phyloP scores from a whole-genome alignment of 768 basidiomycete species.

The Dictyophora rubrovolvata region DNA sequence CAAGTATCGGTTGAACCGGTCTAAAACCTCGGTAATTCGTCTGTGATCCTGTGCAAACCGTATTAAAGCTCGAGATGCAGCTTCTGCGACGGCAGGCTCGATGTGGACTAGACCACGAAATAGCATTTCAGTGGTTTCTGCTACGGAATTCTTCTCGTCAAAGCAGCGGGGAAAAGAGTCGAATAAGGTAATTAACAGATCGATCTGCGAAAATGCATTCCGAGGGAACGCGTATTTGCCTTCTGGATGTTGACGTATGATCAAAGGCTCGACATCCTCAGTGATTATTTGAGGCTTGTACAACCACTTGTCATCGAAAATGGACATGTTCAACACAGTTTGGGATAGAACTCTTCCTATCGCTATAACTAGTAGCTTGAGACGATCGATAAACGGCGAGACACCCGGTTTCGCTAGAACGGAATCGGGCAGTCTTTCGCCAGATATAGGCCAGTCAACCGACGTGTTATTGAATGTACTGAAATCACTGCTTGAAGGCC shows the following conservation, averaged over 20 bases:
- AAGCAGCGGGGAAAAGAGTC: conserved; percentile 80
- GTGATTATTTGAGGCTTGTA: conserved; percentile 44
- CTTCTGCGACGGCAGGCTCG: conserved; percentile 64
- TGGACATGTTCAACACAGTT: conserved; percentile 61
- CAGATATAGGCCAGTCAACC: conserved; percentile 62
- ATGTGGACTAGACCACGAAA: conserved; percentile 77
- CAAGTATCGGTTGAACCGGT: conserved; percentile 58
- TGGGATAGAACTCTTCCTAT: conserved; percentile 54
- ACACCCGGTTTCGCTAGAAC: conserved; percentile 55
- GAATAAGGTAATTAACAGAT: conserved; percentile 65
- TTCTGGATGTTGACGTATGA: conserved; percentile 61
- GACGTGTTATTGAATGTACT: conserved; percentile 33
- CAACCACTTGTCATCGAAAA: conserved; percentile 82
- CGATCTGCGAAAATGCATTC: conserved; percentile 50
- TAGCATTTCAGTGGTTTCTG: conserved; percentile 67
- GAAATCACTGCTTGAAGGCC: conserved; percentile 75
- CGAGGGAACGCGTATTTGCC: conserved; percentile 57
- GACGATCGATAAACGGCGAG: conserved; percentile 61
- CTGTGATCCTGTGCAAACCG: conserved; percentile 57
- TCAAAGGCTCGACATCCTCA: conserved; percentile 60
- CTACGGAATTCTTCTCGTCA: conserved; percentile 39
- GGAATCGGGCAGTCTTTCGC: conserved; percentile 47
- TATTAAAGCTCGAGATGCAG: conserved; percentile 55
- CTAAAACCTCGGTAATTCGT: conserved; percentile 48
- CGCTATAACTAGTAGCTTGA: conserved; percentile 42